These are phyloP conservation scores for Phytophthora kernoviae DNA, from an alignment of 352 stramenopile genomes.

Conservation along the genomic window DNA sequence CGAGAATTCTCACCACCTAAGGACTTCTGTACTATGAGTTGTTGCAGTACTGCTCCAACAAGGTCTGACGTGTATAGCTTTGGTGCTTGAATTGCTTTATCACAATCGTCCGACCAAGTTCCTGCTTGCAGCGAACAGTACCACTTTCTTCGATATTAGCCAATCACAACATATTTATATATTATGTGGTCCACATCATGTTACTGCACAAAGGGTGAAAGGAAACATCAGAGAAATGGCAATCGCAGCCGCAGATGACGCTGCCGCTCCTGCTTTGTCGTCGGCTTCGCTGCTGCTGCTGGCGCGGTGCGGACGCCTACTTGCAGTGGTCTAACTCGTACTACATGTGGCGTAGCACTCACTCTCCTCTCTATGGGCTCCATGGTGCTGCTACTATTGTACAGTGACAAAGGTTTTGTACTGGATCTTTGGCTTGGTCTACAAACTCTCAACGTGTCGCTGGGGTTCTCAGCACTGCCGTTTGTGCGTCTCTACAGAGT, in stretches of 20 bases:
- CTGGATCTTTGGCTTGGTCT: constrained; percentile 55
- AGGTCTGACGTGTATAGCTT: not conserved
- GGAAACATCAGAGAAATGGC: constrained; percentile 18
- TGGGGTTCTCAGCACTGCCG: constrained; percentile 60
- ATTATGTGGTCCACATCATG: not conserved
- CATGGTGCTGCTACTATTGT: constrained; percentile 45
- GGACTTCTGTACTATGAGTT: too few relatives aligned
- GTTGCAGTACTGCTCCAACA: too few relatives aligned
- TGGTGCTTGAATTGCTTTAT: not conserved
- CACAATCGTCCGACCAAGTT: not conserved
- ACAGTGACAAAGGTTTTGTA: constrained; percentile 34
- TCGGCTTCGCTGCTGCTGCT: constrained; percentile 13
- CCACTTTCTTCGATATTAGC: not conserved
- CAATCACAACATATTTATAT: not conserved
- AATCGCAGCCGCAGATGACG: not conserved
- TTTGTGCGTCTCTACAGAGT: constrained; percentile 48
- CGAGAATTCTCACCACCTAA: too few relatives aligned
- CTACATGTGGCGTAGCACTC: constrained; percentile 61
- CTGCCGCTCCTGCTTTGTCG: constrained; percentile 4
- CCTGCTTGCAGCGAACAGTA: too few relatives aligned
- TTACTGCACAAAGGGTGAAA: too few relatives aligned
- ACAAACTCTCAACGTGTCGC: constrained; percentile 59
- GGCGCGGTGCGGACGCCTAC: constrained; percentile 46
- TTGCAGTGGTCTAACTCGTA: constrained; percentile 76
- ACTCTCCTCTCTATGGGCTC: constrained; percentile 52